Percentiles rank a stretch among this genome's conserved stretches.
Conservation (phyloP, 208 protist genomes). For the Trypanosomatidae sp. region DNA sequence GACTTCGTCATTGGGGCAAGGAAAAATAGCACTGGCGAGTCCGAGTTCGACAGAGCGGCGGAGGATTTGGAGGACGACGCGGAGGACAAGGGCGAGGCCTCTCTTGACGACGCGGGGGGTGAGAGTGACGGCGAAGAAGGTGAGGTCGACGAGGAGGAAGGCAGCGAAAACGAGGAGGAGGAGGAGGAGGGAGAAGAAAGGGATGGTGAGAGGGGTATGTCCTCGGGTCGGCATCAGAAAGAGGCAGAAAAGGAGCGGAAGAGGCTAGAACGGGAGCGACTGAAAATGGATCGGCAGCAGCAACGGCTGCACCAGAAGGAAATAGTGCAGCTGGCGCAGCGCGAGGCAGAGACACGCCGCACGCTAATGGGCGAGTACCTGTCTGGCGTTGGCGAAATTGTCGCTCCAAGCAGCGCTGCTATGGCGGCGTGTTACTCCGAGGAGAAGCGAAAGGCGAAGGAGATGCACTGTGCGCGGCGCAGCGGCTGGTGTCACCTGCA, state of each 20-base stretch:
- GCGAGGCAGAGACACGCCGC: conserved; percentile 9
- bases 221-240: neutral
- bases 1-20: conserved; percentile 13
- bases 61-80: neutral
- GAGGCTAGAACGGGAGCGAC: conserved; percentile 5
- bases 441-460: conserved; percentile 51
- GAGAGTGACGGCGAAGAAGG: conserved; percentile 5
- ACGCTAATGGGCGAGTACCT: conserved; percentile 5
- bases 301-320: conserved; percentile 8
- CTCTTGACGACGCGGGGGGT: conserved; percentile 8
- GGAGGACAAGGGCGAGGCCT: conserved; percentile 1
- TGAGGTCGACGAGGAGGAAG: conserved; percentile 1
- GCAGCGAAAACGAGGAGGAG: conserved; percentile 33
- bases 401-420: conserved; percentile 2
- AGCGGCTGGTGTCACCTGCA: conserved; percentile 84
- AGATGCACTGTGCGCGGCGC: conserved; percentile 57
- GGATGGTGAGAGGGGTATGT: too few species aligned
- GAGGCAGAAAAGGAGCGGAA: neutral
- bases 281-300: conserved; percentile 1
- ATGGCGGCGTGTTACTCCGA: conserved; percentile 7
- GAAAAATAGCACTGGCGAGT: too few species aligned
- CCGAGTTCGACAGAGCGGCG: conserved; percentile 1
- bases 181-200: conserved; percentile 26
- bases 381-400: neutral
- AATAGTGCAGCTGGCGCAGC: conserved; percentile 1